These are phyloP conservation scores for Plicaturopsis crispa DNA, from an alignment of 768 basidiomycete species.

Conservation along the genomic window DNA sequence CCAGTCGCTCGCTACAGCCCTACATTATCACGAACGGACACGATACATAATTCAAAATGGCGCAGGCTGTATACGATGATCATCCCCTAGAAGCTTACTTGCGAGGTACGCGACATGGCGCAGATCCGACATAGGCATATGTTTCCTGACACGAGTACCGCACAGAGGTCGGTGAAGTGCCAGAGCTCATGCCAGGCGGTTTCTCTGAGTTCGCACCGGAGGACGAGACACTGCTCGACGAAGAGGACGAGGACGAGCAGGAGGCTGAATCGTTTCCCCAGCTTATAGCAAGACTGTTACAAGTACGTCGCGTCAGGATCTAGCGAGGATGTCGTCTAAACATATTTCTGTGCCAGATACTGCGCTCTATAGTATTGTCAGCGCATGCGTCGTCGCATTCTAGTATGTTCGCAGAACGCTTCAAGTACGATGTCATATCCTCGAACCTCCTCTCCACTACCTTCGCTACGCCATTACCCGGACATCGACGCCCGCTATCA, in stretches of 20 bases:
- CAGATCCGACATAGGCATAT: not conserved
- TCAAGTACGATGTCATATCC: slow-evolving; percentile 81
- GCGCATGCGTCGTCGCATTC: slow-evolving; percentile 25
- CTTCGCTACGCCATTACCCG: slow-evolving; percentile 33
- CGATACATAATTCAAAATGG: too few relatives aligned
- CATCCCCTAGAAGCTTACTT: slow-evolving; percentile 73
- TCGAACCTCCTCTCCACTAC: slow-evolving; percentile 65
- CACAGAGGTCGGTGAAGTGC: slow-evolving; percentile 53
- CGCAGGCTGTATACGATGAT: slow-evolving; percentile 70
- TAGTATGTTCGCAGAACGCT: slow-evolving; percentile 62
- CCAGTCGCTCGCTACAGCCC: too few relatives aligned
- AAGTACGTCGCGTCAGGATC: slow-evolving; percentile 16
- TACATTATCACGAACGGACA: too few relatives aligned
- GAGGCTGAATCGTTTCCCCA: slow-evolving; percentile 26
- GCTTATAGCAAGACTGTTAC: slow-evolving; percentile 22
- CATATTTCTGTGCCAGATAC: slow-evolving; percentile 7
- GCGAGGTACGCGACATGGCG: slow-evolving; percentile 36
- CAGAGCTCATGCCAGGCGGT: slow-evolving; percentile 52
- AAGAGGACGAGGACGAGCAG: slow-evolving; percentile 12
- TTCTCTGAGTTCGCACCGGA: slow-evolving; percentile 28
- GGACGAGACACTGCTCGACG: slow-evolving; percentile 19
- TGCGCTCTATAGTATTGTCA: slow-evolving; percentile 20
- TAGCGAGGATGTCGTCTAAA: slow-evolving; percentile 7
- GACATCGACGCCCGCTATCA: slow-evolving; percentile 10
- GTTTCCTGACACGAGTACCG: slow-evolving; percentile 6